Percentiles rank a stretch among this genome's conserved stretches.
phyloP scores from a whole-genome alignment of 176 grass and related monocot genomes.

The Microstegium vimineum region DNA sequence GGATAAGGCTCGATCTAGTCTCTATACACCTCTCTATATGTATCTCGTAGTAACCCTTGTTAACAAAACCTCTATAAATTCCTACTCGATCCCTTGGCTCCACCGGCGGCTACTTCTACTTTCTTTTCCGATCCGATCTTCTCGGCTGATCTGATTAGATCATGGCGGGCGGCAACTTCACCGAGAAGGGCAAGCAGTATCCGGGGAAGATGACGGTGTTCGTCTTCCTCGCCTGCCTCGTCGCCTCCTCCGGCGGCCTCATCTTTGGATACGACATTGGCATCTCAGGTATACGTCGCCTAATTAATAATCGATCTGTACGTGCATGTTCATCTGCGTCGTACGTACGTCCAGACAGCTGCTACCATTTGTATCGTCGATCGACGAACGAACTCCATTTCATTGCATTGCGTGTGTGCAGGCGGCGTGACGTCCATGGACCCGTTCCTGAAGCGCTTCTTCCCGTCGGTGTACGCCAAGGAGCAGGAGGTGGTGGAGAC shows the following conservation, averaged over 20 bases:
- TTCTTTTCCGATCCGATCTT: background rate
- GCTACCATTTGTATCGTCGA: background rate
- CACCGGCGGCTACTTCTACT: background rate
- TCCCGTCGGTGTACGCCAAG: constrained; percentile 47
- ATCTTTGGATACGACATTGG: constrained; percentile 54
- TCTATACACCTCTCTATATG: too few relatives aligned
- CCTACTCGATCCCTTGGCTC: background rate
- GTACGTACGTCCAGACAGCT: too few relatives aligned
- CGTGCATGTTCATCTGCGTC: background rate
- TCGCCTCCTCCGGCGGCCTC: constrained; percentile 48
- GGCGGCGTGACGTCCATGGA: constrained; percentile 46
- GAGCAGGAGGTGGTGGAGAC: constrained; percentile 27
- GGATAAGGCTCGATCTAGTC: background rate
- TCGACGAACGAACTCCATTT: background rate
- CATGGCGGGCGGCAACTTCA: constrained; percentile 20
- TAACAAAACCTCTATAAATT: background rate
- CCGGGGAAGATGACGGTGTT: constrained; percentile 40
- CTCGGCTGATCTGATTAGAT: too few relatives aligned
- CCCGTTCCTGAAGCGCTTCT: constrained; percentile 34
- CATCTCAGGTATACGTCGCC: constrained; percentile 23
- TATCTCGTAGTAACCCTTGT: background rate
- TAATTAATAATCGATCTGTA: background rate
- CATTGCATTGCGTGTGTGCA: background rate
- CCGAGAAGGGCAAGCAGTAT: background rate
- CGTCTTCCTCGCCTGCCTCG: constrained; percentile 44